Conservation (phyloP, 805 yeast species). For the Candida loeiensis region DNA sequence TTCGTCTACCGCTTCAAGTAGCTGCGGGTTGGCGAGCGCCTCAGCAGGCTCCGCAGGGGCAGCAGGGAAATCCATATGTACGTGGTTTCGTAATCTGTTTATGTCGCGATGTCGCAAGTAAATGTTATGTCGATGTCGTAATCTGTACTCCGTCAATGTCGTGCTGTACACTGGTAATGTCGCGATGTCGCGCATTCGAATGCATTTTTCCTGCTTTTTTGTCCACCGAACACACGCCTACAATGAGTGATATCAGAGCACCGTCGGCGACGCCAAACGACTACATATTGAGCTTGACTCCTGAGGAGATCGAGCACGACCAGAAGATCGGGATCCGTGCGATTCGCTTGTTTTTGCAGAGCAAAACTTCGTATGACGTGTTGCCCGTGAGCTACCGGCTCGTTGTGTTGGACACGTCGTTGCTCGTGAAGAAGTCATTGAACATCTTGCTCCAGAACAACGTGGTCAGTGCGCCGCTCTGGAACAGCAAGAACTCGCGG, state of each 20-base stretch:
- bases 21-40: constrained; percentile 1
- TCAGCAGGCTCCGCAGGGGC: constrained; percentile 14
- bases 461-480: constrained; percentile 93
- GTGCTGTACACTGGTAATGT: no score
- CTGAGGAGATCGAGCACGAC: constrained; percentile 49
- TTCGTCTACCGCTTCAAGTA: constrained; percentile 15
- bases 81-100: no score
- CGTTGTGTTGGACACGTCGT: constrained; percentile 88
- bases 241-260: constrained; percentile 14
- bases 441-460: constrained; percentile 88
- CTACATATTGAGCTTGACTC: constrained; percentile 37
- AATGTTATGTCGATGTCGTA: no score
- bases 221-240: not conserved
- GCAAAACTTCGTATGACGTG: constrained; percentile 94
- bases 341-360: constrained; percentile 76
- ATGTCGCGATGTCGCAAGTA: constrained; percentile 2
- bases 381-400: constrained; percentile 91
- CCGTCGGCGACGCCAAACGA: constrained; percentile 39
- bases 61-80: constrained; percentile 16
- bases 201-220: not conserved
- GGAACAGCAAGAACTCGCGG: constrained; percentile 86
- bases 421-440: constrained; percentile 84
- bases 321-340: constrained; percentile 77
- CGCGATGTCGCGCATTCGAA: not conserved
- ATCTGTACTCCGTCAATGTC: no score